Conservation (phyloP, 345 rosid genomes). For the Anastatica hierochuntica region DNA sequence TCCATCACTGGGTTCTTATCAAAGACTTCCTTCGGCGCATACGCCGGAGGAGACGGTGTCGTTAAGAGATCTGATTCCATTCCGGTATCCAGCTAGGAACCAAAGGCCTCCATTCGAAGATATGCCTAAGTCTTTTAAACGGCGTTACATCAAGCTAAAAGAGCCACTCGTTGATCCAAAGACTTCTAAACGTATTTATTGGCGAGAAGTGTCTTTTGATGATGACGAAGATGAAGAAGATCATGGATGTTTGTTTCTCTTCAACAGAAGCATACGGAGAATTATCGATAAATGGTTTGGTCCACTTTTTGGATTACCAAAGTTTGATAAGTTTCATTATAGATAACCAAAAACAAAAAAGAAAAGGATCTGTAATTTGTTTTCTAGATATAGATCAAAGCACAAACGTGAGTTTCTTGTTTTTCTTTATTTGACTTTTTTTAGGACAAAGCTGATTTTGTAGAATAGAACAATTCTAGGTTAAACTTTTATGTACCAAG, state of each 20-base stretch:
- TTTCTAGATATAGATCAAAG: no score
- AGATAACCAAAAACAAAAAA: no score
- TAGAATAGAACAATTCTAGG: no score
- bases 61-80: slow-evolving; percentile 4
- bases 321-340: slow-evolving; percentile 6
- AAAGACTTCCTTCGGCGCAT: no score
- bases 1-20: slow-evolving; percentile 20
- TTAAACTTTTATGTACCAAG: no score
- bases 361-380: no score
- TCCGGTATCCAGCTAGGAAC: slow-evolving; percentile 1
- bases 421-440: no score
- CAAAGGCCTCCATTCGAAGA: slow-evolving; percentile 15
- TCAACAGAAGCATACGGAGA: slow-evolving; percentile 15
- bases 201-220: not conserved
- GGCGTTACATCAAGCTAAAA: slow-evolving; percentile 9
- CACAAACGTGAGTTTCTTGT: no score
- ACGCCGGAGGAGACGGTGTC: not conserved
- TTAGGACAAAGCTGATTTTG: no score
- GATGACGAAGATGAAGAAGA: not conserved
- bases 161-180: slow-evolving; percentile 10
- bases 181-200: slow-evolving; percentile 7
- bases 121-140: not conserved
- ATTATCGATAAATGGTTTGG: slow-evolving; percentile 17
- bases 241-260: slow-evolving; percentile 8
- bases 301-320: slow-evolving; percentile 16